Evolutionary conservation across 768 basidiomycete species (phyloP).

Genomic region (Termitomyces sp.): DNA sequence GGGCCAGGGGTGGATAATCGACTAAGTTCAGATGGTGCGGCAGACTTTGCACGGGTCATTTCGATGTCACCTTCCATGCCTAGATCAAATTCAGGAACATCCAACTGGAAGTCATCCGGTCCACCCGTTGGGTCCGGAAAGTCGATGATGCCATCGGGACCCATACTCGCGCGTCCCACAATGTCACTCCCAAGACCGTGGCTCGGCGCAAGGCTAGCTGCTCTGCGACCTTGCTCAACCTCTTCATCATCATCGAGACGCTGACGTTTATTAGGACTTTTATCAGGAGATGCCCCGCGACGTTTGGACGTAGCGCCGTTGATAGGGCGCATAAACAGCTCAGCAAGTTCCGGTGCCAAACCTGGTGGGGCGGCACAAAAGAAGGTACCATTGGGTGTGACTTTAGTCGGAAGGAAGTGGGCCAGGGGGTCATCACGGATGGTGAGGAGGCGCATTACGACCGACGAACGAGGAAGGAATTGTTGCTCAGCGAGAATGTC

Average conservation of each 20-base stretch:
- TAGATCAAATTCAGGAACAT: constrained; percentile 50
- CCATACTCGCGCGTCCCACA: constrained; percentile 53
- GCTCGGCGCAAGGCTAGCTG: constrained; percentile 61
- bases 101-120: constrained; percentile 74
- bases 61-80: constrained; percentile 37
- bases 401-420: constrained; percentile 82
- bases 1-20: constrained; percentile 67
- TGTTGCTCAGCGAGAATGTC: constrained; percentile 78
- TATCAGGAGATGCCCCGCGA: constrained; percentile 55
- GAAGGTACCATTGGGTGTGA: constrained; percentile 68
- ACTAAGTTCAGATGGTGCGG: constrained; percentile 54
- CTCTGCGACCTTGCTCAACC: constrained; percentile 72
- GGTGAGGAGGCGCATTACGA: constrained; percentile 83
- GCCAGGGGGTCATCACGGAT: constrained; percentile 82
- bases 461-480: constrained; percentile 80
- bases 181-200: constrained; percentile 55
- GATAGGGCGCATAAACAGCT: constrained; percentile 82
- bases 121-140: constrained; percentile 56
- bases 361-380: constrained; percentile 87
- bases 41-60: constrained; percentile 44
- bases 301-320: constrained; percentile 54
- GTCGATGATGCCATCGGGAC: constrained; percentile 57
- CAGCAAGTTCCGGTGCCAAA: constrained; percentile 74
- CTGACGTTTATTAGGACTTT: constrained; percentile 58
- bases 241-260: constrained; percentile 61